Percentiles rank a stretch among this genome's conserved stretches.
These are phyloP conservation scores for Aspergillus sp. DNA, from an alignment of 2,329 filamentous ascomycete genomes.

Conservation along the genomic window DNA sequence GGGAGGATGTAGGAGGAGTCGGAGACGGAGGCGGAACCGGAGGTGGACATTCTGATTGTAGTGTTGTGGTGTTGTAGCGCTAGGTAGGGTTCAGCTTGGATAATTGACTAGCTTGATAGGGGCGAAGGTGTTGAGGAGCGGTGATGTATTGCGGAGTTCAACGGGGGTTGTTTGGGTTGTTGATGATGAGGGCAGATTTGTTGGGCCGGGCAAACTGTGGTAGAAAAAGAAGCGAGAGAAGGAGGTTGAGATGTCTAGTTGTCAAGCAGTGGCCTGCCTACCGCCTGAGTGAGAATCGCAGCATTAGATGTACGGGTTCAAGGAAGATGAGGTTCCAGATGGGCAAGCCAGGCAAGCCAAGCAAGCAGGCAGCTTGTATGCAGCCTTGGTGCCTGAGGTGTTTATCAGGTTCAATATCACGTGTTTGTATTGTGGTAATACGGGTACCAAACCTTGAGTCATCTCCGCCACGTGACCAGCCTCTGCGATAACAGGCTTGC, in stretches of 20 bases:
- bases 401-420: not conserved
- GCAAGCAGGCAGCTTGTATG: not conserved
- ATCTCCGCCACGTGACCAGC: constrained; percentile 14
- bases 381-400: constrained; percentile 7
- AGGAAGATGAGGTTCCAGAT: not conserved
- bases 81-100: constrained; percentile 9
- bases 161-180: not conserved
- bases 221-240: constrained; percentile 10
- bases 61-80: not conserved
- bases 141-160: not conserved
- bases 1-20: constrained; percentile 36
- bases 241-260: not conserved
- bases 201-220: not conserved
- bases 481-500: constrained; percentile 23
- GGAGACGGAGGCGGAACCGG: constrained; percentile 18
- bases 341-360: not conserved
- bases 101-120: not conserved
- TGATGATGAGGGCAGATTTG: not conserved
- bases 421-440: constrained; percentile 9
- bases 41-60: constrained; percentile 27
- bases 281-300: constrained; percentile 24
- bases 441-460: constrained; percentile 18
- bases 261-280: constrained; percentile 41
- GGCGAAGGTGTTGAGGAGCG: not conserved
- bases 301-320: constrained; percentile 17